Percentiles rank a stretch among this genome's conserved stretches.
These are phyloP conservation scores for Fusarium graminum DNA, from an alignment of 2,329 filamentous ascomycete species.

Conservation along the genomic window DNA sequence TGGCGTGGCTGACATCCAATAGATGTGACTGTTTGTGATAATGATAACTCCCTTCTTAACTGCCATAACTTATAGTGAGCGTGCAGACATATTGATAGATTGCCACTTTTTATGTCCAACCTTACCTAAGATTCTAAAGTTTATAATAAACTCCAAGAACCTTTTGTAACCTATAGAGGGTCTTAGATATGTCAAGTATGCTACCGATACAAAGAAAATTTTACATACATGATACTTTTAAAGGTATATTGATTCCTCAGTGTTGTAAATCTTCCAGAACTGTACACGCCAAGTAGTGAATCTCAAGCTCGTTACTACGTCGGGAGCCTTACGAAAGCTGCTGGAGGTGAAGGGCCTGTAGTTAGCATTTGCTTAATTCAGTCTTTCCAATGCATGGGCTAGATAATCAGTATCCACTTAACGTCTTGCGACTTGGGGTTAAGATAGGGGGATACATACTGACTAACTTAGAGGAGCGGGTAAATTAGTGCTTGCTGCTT, in stretches of 20 bases:
- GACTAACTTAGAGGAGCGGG: too few species aligned
- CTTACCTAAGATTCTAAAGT: too few species aligned
- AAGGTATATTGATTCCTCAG: too few species aligned
- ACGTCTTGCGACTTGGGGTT: not conserved
- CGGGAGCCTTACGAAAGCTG: not conserved
- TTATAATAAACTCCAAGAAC: too few species aligned
- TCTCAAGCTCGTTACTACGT: not conserved
- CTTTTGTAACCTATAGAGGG: too few species aligned
- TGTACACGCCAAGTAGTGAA: not conserved
- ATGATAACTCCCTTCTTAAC: not conserved
- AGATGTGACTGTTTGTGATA: not conserved
- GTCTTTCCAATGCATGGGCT: not conserved
- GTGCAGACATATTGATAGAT: too few species aligned
- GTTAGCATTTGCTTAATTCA: too few species aligned
- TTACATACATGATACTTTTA: too few species aligned
- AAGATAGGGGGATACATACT: not conserved
- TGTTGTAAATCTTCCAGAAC: too few species aligned
- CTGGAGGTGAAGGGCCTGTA: not conserved
- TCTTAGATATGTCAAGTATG: too few species aligned
- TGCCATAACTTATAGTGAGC: not conserved
- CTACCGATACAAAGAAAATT: too few species aligned
- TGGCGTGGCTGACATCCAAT: not conserved
- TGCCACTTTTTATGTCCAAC: too few species aligned
- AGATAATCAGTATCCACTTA: not conserved
- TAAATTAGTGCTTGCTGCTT: not conserved